Evolutionary conservation across 805 yeast species (phyloP).

Genomic region (Kodamaea neixiangensis): DNA sequence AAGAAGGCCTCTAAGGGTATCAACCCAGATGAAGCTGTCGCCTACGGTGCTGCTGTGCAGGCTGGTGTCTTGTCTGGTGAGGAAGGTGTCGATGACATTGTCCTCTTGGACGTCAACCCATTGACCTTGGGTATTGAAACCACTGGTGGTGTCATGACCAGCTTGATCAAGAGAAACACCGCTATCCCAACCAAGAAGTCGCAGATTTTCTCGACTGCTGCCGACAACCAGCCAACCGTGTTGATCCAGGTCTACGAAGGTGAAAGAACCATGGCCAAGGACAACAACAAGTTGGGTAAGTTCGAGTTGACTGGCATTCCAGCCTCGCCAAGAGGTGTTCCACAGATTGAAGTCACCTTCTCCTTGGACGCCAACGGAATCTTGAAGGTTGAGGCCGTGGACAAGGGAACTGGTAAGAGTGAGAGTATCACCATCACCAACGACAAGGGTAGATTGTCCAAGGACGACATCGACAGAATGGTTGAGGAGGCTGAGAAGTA

Average conservation of each 20-base stretch:
- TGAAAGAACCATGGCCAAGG: conserved; percentile 98
- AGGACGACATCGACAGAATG: conserved; percentile 97
- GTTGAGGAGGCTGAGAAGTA: conserved; percentile 96
- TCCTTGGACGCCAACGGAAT: conserved; percentile 99
- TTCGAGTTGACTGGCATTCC: conserved; percentile 98
- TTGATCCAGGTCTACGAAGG: conserved; percentile 99
- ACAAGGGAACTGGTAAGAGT: conserved; percentile 97
- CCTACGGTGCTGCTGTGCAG: conserved; percentile 89
- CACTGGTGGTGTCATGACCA: conserved; percentile 99
- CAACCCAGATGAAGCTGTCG: conserved; percentile 53
- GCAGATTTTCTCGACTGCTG: conserved; percentile 98
- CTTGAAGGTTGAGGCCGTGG: conserved; percentile 97
- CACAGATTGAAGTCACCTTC: conserved; percentile 98
- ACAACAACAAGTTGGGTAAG: conserved; percentile 97
- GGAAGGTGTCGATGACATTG: conserved; percentile 94
- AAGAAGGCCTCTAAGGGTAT: conserved; percentile 51
- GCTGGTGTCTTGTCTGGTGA: conserved; percentile 97
- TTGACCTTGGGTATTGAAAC: conserved; percentile 99
- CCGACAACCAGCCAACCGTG: conserved; percentile 98
- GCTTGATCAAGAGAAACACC: conserved; percentile 99
- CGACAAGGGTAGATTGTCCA: conserved; percentile 97
- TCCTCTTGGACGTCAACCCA: conserved; percentile 96
- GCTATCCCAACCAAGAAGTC: conserved; percentile 99
- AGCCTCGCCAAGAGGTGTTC: conserved; percentile 98
- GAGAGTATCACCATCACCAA: conserved; percentile 98